phyloP scores from a whole-genome alignment of 352 stramenopile genomes.

The Aphanomyces cochlioides region DNA sequence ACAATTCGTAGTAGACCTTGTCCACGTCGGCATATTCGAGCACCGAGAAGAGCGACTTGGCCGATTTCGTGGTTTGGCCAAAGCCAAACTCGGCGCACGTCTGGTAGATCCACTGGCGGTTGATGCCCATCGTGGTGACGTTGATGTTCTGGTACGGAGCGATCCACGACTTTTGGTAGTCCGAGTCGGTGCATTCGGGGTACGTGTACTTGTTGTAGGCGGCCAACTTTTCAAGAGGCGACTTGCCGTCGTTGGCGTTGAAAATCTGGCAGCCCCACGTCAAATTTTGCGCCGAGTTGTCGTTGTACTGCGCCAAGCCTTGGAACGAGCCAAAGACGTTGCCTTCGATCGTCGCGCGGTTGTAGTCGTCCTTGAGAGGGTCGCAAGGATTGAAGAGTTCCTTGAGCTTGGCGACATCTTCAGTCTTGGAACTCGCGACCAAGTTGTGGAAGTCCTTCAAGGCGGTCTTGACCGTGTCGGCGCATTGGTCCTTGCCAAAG shows the following conservation, averaged over 20 bases:
- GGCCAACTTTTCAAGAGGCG: slow-evolving; percentile 25
- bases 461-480: slow-evolving; percentile 54
- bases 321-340: slow-evolving; percentile 21
- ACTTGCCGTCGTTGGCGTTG: slow-evolving; percentile 4
- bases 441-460: slow-evolving; percentile 35
- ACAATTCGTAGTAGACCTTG: slow-evolving; percentile 74
- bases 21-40: slow-evolving; percentile 83
- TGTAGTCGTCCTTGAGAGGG: slow-evolving; percentile 18
- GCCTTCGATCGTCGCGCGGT: slow-evolving; percentile 22
- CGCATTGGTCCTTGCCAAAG: slow-evolving; percentile 53
- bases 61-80: slow-evolving; percentile 68
- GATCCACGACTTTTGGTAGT: slow-evolving; percentile 74
- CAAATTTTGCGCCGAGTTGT: slow-evolving; percentile 7
- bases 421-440: slow-evolving; percentile 17
- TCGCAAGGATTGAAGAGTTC: slow-evolving; percentile 28
- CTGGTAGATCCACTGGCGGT: slow-evolving; percentile 49
- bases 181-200: slow-evolving; percentile 55
- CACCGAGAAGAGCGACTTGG: slow-evolving; percentile 39
- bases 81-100: slow-evolving; percentile 73
- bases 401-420: slow-evolving; percentile 22
- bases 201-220: slow-evolving; percentile 6
- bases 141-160: slow-evolving; percentile 78
- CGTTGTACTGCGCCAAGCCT: slow-evolving; percentile 20
- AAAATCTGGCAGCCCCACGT: slow-evolving; percentile 1
- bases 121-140: slow-evolving; percentile 42